Base-by-base conservation (phyloP, 2,329 filamentous ascomycete genomes). In the Westerdykella aurantiaca region DNA sequence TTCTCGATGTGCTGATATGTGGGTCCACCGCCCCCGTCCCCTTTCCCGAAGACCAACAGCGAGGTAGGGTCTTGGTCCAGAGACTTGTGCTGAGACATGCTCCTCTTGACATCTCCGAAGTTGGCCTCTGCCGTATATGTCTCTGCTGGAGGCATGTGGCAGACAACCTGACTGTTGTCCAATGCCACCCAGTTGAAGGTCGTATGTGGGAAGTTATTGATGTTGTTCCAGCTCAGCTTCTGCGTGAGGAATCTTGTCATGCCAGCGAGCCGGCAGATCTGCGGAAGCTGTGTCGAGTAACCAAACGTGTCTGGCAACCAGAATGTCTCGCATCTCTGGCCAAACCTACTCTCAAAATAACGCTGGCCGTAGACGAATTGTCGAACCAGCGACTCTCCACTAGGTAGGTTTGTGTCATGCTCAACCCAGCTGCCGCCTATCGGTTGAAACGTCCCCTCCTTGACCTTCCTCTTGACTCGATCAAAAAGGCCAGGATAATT, bases 141-240 rank as follows among this genome's bases (percentile, higher is more conserved):
- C 70, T 98, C 90, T 2, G 88, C 81, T 1, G 93, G 93, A 3
- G 90, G 82, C 93, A 98, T 98, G 63, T 98, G 93, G 67, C 91
- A 97, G 49, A 98, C 81, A 53, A 98, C 93, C 63, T 97, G 93
- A 60, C 87, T 95, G 45, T 93, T 91, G 66, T 98, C 93, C 12
- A 96, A 80, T 11, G 89, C 82, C 25, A 98, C 90, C 93, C 93
- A 98, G 69, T 95, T 95, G 76, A 98, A 98, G 0, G 93, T 97
- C 5, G 93, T 97, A 64, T 97, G 93, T 0, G 93, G 93, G 71
- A 97, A 98, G 62, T 86, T 95, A 72, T 97, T 97, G 77, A 97
- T 97, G 66, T 97, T 97, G 74, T 97, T 97, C 93, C 93, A 98
- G 74, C 91, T 97, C 47, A 98, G 76, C 72, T 98, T 98, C 69